A percentile compares a stretch with the other conserved stretches of the same genome.
Evolutionary conservation across 176 grass and related monocot species (phyloP).

Genomic region (Melocanna baccifera): DNA sequence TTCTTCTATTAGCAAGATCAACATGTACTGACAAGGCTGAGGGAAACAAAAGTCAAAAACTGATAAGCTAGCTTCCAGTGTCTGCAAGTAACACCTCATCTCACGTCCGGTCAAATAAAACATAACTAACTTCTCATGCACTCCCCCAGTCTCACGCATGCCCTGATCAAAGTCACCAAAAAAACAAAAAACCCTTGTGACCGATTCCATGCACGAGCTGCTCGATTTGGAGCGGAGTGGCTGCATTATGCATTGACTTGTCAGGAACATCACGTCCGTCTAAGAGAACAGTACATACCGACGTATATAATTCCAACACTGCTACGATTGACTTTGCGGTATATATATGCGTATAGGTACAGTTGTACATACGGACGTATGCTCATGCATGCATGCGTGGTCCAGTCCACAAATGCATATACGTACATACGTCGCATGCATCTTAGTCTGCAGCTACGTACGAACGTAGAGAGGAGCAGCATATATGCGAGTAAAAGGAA

Average conservation of each 20-base stretch:
- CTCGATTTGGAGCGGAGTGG: background rate
- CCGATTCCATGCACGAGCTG: background rate
- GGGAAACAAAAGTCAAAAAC: background rate
- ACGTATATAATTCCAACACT: background rate
- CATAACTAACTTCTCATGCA: background rate
- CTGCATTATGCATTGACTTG: conserved; percentile 7
- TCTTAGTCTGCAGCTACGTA: background rate
- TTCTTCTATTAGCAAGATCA: background rate
- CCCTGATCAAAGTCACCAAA: background rate
- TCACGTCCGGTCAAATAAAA: background rate
- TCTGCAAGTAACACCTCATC: background rate
- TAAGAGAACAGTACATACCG: background rate
- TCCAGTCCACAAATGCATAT: background rate
- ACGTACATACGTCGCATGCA: background rate
- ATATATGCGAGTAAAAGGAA: too few relatives aligned
- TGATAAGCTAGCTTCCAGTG: background rate
- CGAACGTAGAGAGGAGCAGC: background rate
- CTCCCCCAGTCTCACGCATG: background rate
- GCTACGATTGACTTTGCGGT: background rate
- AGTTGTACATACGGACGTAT: background rate
- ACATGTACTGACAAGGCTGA: background rate
- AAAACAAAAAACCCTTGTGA: background rate
- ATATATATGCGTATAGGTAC: background rate
- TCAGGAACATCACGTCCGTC: background rate
- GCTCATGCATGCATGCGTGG: background rate